Conservation (phyloP, 2,329 filamentous ascomycete species). For the Neonectria neomacrospora region DNA sequence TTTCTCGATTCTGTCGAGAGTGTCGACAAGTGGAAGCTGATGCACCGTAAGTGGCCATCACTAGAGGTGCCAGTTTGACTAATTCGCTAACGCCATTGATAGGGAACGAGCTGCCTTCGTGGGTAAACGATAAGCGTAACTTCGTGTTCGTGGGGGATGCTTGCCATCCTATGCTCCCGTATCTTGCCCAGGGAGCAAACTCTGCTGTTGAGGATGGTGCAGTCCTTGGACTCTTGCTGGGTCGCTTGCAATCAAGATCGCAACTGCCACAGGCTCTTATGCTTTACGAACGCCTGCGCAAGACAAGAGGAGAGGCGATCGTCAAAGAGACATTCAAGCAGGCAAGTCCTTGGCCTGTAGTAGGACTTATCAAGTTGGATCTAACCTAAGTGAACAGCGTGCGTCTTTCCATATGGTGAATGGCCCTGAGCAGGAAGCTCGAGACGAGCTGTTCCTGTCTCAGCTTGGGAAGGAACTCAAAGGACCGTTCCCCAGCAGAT, state of each 20-base stretch:
- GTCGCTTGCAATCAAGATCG: conserved; percentile 57
- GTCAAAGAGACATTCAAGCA: conserved; percentile 70
- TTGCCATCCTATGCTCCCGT: conserved; percentile 73
- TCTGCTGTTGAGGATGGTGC: conserved; percentile 75
- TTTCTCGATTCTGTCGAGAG: conserved; percentile 62
- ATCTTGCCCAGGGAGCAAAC: conserved; percentile 74
- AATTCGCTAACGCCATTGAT: not conserved
- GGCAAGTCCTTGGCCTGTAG: conserved; percentile 13
- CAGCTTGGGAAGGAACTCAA: conserved; percentile 62
- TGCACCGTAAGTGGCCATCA: conserved; percentile 56
- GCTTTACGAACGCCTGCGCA: conserved; percentile 60
- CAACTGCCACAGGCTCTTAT: conserved; percentile 58
- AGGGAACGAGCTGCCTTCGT: conserved; percentile 62
- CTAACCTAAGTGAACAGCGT: conserved; percentile 48
- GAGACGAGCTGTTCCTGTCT: conserved; percentile 67
- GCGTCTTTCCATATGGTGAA: conserved; percentile 64
- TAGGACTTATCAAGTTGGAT: not conserved
- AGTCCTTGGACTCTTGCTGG: conserved; percentile 69
- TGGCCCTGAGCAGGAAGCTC: conserved; percentile 66
- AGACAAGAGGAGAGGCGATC: conserved; percentile 63
- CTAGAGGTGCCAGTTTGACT: not conserved
- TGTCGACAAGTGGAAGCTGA: conserved; percentile 77
- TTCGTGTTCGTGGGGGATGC: conserved; percentile 67
- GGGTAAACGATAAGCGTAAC: conserved; percentile 64
- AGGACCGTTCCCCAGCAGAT: conserved; percentile 65